These are phyloP conservation scores for Hypoxylon rickii DNA, from an alignment of 495 filamentous ascomycete genomes.

Conservation along the genomic window DNA sequence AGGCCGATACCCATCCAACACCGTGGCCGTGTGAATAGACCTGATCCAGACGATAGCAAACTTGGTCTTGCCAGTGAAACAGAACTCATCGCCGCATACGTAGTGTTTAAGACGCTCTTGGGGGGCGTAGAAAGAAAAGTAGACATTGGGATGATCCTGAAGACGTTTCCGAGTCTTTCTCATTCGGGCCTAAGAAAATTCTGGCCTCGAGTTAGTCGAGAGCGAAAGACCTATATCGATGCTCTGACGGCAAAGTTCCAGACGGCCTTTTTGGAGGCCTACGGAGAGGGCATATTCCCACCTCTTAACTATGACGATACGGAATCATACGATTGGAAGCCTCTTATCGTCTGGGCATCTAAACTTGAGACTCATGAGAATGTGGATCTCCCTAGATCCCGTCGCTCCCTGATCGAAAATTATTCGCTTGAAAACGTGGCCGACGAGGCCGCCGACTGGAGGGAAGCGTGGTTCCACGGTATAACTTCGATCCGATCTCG, in stretches of 20 bases:
- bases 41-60: slow-evolving; percentile 33
- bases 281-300: slow-evolving; percentile 68
- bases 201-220: slow-evolving; percentile 62
- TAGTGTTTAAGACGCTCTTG: slow-evolving; percentile 71
- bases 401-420: slow-evolving; percentile 39
- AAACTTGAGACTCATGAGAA: slow-evolving; percentile 45
- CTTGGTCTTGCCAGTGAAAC: slow-evolving; percentile 48
- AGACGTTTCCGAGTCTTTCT: slow-evolving; percentile 66
- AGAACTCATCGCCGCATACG: slow-evolving; percentile 67
- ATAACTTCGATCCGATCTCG: slow-evolving; percentile 50
- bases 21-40: slow-evolving; percentile 43
- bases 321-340: slow-evolving; percentile 75
- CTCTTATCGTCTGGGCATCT: slow-evolving; percentile 71
- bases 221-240: slow-evolving; percentile 64
- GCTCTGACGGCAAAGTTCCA: slow-evolving; percentile 79
- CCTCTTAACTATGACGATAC: slow-evolving; percentile 73
- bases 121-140: slow-evolving; percentile 71
- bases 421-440: slow-evolving; percentile 37
- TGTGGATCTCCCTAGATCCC: slow-evolving; percentile 43
- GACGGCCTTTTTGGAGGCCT: slow-evolving; percentile 73
- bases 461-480: slow-evolving; percentile 51
- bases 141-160: slow-evolving; percentile 74
- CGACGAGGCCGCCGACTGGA: slow-evolving; percentile 48
- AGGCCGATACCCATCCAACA: slow-evolving; percentile 42
- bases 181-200: slow-evolving; percentile 60